Evolutionary conservation across 2,329 filamentous ascomycete species (phyloP).

Genomic region (Coniochaeta ligniaria): DNA sequence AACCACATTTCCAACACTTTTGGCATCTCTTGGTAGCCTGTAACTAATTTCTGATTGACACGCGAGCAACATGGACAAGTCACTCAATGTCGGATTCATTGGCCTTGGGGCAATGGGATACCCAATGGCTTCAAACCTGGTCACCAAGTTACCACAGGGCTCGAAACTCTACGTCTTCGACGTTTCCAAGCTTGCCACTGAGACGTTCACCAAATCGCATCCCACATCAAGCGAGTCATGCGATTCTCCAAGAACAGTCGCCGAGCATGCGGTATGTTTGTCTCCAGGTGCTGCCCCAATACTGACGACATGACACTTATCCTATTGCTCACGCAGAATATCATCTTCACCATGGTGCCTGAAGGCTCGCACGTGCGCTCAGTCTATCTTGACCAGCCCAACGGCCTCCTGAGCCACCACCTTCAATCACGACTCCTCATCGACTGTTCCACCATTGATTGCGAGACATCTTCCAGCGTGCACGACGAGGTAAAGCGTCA

Average conservation of each 20-base stretch:
- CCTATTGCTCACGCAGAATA: too few relatives aligned
- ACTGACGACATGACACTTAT: too few relatives aligned
- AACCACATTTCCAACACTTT: too few relatives aligned
- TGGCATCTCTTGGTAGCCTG: too few relatives aligned
- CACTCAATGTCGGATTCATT: conserved; percentile 35
- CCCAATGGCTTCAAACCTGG: conserved; percentile 62
- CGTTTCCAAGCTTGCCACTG: conserved; percentile 46
- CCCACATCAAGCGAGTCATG: background rate
- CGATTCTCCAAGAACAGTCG: conserved; percentile 20
- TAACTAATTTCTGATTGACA: too few relatives aligned
- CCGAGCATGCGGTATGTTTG: conserved; percentile 13
- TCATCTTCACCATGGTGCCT: conserved; percentile 59
- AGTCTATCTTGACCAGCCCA: conserved; percentile 39
- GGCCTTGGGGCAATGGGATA: conserved; percentile 44
- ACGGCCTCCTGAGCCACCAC: conserved; percentile 40
- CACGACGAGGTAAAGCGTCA: conserved; percentile 3
- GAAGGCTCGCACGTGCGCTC: conserved; percentile 57
- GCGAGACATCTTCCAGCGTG: conserved; percentile 42
- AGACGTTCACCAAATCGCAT: conserved; percentile 32
- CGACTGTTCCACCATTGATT: conserved; percentile 66
- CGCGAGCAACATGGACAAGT: background rate
- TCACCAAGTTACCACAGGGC: conserved; percentile 54
- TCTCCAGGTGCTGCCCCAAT: too few relatives aligned
- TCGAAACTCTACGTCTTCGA: conserved; percentile 53
- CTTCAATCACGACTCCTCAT: conserved; percentile 47